These are phyloP conservation scores for Schizochytrium sp. DNA, from an alignment of 108 stramenopile genomes.

Conservation along the genomic window DNA sequence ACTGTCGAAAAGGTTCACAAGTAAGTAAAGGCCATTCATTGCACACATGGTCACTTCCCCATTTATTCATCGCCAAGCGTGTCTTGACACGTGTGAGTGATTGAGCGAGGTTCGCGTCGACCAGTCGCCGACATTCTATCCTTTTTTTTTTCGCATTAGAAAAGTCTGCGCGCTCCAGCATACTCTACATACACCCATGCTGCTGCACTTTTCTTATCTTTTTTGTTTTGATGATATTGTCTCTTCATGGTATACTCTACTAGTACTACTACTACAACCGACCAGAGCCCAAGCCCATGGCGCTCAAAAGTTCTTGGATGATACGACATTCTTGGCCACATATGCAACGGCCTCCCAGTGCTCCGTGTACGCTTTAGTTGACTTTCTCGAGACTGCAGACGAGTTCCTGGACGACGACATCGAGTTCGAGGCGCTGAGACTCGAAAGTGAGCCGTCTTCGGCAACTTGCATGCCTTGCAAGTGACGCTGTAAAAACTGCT, in stretches of 20 bases:
- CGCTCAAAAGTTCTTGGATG: not conserved
- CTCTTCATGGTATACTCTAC: not conserved
- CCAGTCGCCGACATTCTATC: no score
- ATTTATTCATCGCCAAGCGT: no score
- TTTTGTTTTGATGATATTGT: not conserved
- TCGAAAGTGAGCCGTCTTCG: not conserved
- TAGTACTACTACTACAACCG: not conserved
- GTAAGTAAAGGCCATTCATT: no score
- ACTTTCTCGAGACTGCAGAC: not conserved
- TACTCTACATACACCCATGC: no score
- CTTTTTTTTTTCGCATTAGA: no score
- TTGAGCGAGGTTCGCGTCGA: no score
- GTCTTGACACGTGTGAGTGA: no score
- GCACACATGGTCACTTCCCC: no score
- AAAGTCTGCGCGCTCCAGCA: no score
- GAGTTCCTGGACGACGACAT: not conserved
- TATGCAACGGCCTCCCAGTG: slow-evolving; percentile 3
- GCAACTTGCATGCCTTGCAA: not conserved
- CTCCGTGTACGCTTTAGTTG: not conserved
- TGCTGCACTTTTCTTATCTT: not conserved
- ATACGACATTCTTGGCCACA: not conserved
- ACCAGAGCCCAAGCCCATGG: not conserved
- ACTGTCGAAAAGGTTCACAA: no score
- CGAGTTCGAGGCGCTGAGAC: not conserved
- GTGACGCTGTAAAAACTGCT: not conserved